Percentiles rank a stretch among this genome's conserved stretches.
Conservation (phyloP, 2,329 filamentous ascomycete genomes). For the Botrytis byssoidea region DNA sequence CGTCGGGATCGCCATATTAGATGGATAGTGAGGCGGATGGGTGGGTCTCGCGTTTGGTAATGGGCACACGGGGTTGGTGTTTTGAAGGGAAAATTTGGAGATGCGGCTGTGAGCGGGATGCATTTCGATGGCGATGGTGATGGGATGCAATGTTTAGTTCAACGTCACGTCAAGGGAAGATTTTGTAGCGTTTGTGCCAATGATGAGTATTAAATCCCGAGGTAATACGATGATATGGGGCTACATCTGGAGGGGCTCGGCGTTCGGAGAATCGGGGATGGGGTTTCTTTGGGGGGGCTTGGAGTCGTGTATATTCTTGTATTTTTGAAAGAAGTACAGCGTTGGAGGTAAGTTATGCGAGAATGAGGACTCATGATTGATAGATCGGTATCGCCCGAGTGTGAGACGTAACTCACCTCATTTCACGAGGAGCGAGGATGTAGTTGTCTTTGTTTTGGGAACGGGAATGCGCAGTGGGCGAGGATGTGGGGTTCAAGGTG, state of each 20-base stretch:
- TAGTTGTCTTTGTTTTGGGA: background rate
- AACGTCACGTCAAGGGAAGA: background rate
- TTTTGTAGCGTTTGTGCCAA: background rate
- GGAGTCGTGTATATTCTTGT: background rate
- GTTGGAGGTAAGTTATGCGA: background rate
- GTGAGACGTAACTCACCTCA: background rate
- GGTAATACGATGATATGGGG: background rate
- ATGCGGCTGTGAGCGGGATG: no score
- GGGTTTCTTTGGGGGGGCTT: background rate
- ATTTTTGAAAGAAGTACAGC: background rate
- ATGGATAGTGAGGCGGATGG: background rate
- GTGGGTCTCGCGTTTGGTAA: background rate
- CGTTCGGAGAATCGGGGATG: background rate
- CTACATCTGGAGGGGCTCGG: background rate
- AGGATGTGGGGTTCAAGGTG: background rate
- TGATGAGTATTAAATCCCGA: background rate
- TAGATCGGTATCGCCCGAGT: background rate
- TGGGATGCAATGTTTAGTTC: background rate
- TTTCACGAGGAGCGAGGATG: background rate
- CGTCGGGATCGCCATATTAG: constrained; percentile 3
- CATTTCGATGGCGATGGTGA: background rate
- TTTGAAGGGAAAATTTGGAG: background rate
- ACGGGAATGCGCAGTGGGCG: background rate
- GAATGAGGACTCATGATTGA: background rate
- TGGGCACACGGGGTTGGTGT: background rate